phyloP scores from a whole-genome alignment of 106 monocot genomes.

The Apostasia ramifera region DNA sequence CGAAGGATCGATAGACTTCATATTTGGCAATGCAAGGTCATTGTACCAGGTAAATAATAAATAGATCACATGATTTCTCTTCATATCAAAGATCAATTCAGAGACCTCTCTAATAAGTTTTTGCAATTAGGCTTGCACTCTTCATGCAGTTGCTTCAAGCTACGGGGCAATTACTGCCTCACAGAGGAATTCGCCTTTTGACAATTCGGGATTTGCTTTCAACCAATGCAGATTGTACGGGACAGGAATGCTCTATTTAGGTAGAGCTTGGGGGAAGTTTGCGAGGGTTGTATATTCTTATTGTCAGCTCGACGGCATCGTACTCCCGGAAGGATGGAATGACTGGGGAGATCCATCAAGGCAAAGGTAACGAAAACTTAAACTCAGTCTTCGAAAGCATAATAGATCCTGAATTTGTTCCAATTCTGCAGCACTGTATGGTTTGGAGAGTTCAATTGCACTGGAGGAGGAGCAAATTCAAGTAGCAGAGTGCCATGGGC shows the following conservation, averaged over 20 bases:
- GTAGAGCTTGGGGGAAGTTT: constrained; percentile 85
- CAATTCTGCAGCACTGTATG: constrained; percentile 42
- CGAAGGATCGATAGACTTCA: constrained; percentile 90
- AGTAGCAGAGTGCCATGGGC: constrained; percentile 59
- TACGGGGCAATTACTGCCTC: constrained; percentile 83
- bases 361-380: constrained; percentile 25
- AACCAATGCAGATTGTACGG: constrained; percentile 50
- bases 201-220: constrained; percentile 78
- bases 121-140: constrained; percentile 43
- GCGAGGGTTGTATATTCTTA: constrained; percentile 69
- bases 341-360: constrained; percentile 89
- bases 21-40: constrained; percentile 79
- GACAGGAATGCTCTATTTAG: constrained; percentile 57
- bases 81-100: background rate
- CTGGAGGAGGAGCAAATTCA: constrained; percentile 45
- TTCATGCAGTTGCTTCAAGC: constrained; percentile 44
- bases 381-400: background rate
- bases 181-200: constrained; percentile 50
- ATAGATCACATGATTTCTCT: background rate
- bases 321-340: constrained; percentile 74
- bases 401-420: background rate
- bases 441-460: constrained; percentile 78
- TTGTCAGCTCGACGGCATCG: constrained; percentile 46
- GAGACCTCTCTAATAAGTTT: background rate
- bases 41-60: constrained; percentile 53